Base-by-base conservation (phyloP, 345 rosid species). In the Dovyalis caffra region DNA sequence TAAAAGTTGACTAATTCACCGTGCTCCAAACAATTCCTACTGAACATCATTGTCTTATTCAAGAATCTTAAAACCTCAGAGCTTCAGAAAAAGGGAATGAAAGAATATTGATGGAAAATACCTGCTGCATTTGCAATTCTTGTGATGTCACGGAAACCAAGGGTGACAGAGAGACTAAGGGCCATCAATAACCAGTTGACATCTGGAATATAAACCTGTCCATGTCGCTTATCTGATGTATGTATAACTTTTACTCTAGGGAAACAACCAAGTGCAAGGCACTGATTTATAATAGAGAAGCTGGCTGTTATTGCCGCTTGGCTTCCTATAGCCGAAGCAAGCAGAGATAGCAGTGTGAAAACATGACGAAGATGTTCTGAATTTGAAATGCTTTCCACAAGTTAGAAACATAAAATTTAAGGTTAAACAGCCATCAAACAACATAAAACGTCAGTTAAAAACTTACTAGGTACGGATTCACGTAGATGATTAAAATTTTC, bases 241-340 rank as follows among this genome's bases (percentile, higher is more conserved):
- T 88, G 94, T 33, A 86, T 65, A n/a, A 90, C 90, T 78, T 88
- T 83, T 1, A 85, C 87, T 71, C 87, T 75, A 5, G 91, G 94
- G 74, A 90, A 88, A 77, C 90, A 90, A 70, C 82, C 69, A 40
- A 88, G 88, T 26, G 90, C 88, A 18, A 81, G 77, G 87, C 91
- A 84, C 77, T 90, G 91, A 68, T 85, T 90, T 70, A 90, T 84
- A 70, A 86, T 90, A 38, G 94, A 90, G 82, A 90, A 88, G 67
- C 85, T 81, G 7, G 89, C 90, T 3, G 91, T 86, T 78, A 90
- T 86, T 45, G 89, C 81, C 57, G 91, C 91, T 79, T 86, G 80
- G 80, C 80, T 77, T 57, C 80, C 76, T 1, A 34, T 56, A 9
- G 34, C 89, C 0, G 91, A 84, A 26, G 87, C 89, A 37, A 90